These are phyloP conservation scores for Clarireedia homoeocarpa DNA, from an alignment of 2,329 filamentous ascomycete genomes.

Conservation along the genomic window DNA sequence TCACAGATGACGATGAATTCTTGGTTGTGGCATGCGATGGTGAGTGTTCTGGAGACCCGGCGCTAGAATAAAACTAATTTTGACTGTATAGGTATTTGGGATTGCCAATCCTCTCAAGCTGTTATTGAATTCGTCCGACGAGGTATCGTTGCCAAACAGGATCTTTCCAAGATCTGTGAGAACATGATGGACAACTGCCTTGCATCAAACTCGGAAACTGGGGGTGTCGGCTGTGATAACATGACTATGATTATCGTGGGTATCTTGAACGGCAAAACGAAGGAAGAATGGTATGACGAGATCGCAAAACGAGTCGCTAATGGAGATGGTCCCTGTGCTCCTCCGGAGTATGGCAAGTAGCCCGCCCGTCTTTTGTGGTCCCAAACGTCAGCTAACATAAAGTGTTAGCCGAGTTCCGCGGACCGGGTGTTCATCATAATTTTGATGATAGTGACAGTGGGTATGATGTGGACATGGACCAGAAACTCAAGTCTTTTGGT, in stretches of 20 bases:
- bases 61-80: constrained; percentile 17
- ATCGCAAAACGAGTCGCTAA: constrained; percentile 90
- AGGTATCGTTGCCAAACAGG: constrained; percentile 93
- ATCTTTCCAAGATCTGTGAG: constrained; percentile 90
- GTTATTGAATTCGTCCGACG: constrained; percentile 95
- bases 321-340: constrained; percentile 95
- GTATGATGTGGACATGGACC: constrained; percentile 68
- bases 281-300: constrained; percentile 98
- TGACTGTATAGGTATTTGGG: constrained; percentile 76
- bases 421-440: constrained; percentile 73
- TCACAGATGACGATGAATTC: constrained; percentile 92
- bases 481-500: constrained; percentile 54
- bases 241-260: constrained; percentile 97
- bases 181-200: constrained; percentile 99
- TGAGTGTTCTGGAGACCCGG: constrained; percentile 37
- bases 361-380: constrained; percentile 9
- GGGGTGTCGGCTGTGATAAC: constrained; percentile 97
- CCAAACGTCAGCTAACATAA: constrained; percentile 21
- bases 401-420: constrained; percentile 70
- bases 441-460: constrained; percentile 73
- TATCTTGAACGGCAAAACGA: constrained; percentile 81
- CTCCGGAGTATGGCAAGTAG: constrained; percentile 89
- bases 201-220: constrained; percentile 94
- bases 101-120: constrained; percentile 96
- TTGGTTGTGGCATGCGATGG: constrained; percentile 87